These are phyloP conservation scores for Solanum paucissectum DNA, from an alignment of 257 asterid genomes.

Conservation along the genomic window DNA sequence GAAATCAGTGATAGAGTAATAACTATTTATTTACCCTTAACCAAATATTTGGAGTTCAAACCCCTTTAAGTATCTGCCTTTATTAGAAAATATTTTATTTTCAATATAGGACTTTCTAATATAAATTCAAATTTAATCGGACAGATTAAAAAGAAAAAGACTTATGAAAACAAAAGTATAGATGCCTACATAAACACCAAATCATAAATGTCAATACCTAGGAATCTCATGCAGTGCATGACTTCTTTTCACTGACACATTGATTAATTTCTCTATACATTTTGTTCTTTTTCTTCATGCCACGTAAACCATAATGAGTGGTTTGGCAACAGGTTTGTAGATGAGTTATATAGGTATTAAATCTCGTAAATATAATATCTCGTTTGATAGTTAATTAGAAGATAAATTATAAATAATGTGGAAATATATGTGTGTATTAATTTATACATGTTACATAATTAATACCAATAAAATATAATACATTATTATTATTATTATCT, in stretches of 20 bases:
- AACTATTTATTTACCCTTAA: too few species aligned
- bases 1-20: rapidly evolving
- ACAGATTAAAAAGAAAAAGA: too few species aligned
- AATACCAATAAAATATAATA: too few species aligned
- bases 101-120: rapidly evolving
- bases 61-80: neutral
- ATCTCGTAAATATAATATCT: too few species aligned
- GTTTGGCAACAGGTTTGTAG: neutral
- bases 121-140: too few species aligned
- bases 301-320: neutral
- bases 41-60: too few species aligned
- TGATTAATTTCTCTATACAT: neutral
- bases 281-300: neutral
- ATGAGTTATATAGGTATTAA: too few species aligned
- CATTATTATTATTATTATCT: too few species aligned
- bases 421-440: rapidly evolving
- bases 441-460: too few species aligned
- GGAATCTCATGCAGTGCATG: conserved; percentile 4
- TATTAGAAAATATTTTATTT: rapidly evolving
- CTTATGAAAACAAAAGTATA: neutral
- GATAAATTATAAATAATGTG: too few species aligned
- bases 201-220: neutral
- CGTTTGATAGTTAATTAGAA: neutral
- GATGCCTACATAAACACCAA: neutral
- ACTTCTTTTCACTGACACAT: neutral